Base-by-base conservation (phyloP, 2,329 filamentous ascomycete species). In the Dothideomycetes sp. region DNA sequence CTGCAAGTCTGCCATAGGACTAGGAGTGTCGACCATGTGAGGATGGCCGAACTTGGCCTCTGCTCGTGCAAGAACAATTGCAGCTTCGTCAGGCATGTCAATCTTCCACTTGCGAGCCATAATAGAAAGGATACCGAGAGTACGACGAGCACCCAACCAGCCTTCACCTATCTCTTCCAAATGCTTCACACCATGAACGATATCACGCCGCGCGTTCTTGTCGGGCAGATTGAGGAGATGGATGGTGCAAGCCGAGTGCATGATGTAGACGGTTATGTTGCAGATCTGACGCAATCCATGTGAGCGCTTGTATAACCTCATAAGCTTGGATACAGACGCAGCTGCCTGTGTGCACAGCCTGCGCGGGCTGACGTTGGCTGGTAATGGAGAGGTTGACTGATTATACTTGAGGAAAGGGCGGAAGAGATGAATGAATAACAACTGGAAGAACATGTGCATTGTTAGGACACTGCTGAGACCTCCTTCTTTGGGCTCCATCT, bases 371-470 rank as follows among this genome's bases (percentile, higher is more conserved):
- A 95, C 84, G 53, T 94, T 86, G 2, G 78, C 66, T 3, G 88
- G 89, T 1, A 95, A 71, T 1, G 87, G 89, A 1, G 88, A 94
- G 1, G 79, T 80, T 5, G 76, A 67, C 34, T 83, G 85, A 3
- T 77, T 82, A 56, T 95, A 96, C 60, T 91, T 94, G 36, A 96
- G 72, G 57, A 96, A 96, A 0, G 91, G 89, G 4, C 89, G 79
- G 68, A 95, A 96, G 4, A 96, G 78, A 55, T 96, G 88, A 45
- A 96, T 94, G 57, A 93, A 94, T 33, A 95, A 78, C 1, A 96
- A 73, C 55, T 96, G 88, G 61, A 89, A 94, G 63, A 96, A 94
- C 88, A 96, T 96, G 65, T 96, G 89, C 78, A 82, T 82, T 20
- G 82, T 68, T 16, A 83, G 64, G 15, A 93, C 83, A 52, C 87